Evolutionary conservation across 73 alveolate genomes (phyloP).

Genomic region (Paramecium caudatum): DNA sequence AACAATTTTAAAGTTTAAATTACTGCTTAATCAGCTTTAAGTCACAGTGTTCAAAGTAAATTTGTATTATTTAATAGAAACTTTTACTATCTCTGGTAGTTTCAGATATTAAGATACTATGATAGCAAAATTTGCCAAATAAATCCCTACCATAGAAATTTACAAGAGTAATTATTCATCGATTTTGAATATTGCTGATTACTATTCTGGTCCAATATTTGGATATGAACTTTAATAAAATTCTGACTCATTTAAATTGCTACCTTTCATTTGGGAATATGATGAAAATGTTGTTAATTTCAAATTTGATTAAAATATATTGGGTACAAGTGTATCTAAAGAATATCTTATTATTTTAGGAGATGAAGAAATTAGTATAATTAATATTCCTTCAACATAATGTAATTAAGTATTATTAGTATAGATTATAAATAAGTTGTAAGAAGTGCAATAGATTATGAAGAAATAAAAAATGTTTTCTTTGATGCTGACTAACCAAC

Average conservation of each 20-base stretch:
- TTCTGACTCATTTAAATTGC: background rate
- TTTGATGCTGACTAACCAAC: slow-evolving; percentile 18
- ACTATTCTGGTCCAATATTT: slow-evolving; percentile 42
- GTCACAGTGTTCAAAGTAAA: background rate
- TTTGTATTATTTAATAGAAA: background rate
- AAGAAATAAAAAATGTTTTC: slow-evolving; percentile 39
- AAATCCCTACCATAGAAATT: background rate
- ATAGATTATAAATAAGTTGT: slow-evolving; percentile 18
- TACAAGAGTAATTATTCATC: slow-evolving; percentile 1
- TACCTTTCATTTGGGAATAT: background rate
- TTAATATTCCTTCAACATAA: slow-evolving; percentile 20
- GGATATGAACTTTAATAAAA: background rate
- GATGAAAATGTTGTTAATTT: slow-evolving; percentile 15
- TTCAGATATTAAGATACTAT: slow-evolving; percentile 56
- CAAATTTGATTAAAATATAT: background rate
- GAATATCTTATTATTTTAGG: slow-evolving; percentile 55
- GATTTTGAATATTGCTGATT: background rate
- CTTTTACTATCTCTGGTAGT: slow-evolving; percentile 9
- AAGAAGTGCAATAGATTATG: background rate
- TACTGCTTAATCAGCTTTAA: slow-evolving; percentile 8
- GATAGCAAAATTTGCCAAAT: background rate
- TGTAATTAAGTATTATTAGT: background rate
- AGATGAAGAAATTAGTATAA: background rate
- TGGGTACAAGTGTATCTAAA: slow-evolving; percentile 33
- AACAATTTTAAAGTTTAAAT: slow-evolving; percentile 25